Percentiles rank a stretch among this genome's conserved stretches.
phyloP scores from a whole-genome alignment of 306 rosid genomes.

The Cucurbita pepo region DNA sequence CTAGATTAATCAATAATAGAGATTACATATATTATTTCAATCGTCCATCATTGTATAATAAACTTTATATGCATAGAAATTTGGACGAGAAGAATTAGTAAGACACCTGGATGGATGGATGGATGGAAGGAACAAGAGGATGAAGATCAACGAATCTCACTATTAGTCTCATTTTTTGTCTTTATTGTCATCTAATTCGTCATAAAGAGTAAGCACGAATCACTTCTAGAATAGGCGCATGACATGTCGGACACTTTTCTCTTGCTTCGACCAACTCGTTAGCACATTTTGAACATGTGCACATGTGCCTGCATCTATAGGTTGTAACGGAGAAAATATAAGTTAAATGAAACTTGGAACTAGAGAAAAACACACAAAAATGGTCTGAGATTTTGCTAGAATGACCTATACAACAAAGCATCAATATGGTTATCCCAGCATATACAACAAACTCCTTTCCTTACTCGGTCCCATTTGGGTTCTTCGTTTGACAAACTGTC shows the following conservation, averaged over 20 bases:
- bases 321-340: not conserved
- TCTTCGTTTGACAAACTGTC: conserved; percentile 32
- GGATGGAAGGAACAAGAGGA: not conserved
- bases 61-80: not conserved
- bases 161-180: not conserved
- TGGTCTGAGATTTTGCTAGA: too few relatives aligned
- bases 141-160: not conserved
- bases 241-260: conserved; percentile 91
- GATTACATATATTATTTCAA: not conserved
- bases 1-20: not conserved
- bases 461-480: conserved; percentile 75
- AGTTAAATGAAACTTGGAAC: not conserved
- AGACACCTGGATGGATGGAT: not conserved
- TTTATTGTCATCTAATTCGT: conserved; percentile 6
- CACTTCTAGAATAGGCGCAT: conserved; percentile 86
- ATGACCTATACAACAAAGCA: conserved; percentile 83
- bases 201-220: conserved; percentile 69
- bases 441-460: conserved; percentile 81
- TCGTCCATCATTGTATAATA: not conserved
- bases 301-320: conserved; percentile 94
- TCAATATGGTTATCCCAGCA: conserved; percentile 59
- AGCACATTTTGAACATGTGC: conserved; percentile 84
- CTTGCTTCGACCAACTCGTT: conserved; percentile 39
- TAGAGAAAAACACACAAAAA: not conserved
- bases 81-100: not conserved